phyloP scores from a whole-genome alignment of 2,329 filamentous ascomycete species.

The Stagonosporopsis vannaccii region DNA sequence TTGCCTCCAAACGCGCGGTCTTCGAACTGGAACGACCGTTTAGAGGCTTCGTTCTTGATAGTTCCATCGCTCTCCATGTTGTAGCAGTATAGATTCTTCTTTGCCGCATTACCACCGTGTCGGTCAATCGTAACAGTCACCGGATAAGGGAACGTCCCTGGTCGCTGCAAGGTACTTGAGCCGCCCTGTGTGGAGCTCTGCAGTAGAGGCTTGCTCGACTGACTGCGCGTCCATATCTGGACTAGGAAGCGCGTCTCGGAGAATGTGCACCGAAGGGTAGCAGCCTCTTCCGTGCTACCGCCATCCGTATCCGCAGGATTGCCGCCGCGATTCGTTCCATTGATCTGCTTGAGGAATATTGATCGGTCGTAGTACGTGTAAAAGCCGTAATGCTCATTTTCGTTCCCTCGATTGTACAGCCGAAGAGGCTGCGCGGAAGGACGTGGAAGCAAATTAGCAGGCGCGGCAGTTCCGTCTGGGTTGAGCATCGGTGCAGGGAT shows the following conservation, averaged over 20 bases:
- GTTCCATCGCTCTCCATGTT: conserved; percentile 58
- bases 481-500: conserved; percentile 71
- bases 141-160: conserved; percentile 68
- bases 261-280: conserved; percentile 63
- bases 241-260: conserved; percentile 67
- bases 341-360: conserved; percentile 76
- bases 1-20: conserved; percentile 59
- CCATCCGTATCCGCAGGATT: conserved; percentile 58
- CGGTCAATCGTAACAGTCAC: conserved; percentile 67
- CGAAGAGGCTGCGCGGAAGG: conserved; percentile 77
- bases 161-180: conserved; percentile 56
- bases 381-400: conserved; percentile 90
- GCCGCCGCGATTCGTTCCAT: conserved; percentile 52
- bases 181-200: conserved; percentile 39
- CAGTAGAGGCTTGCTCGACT: conserved; percentile 48
- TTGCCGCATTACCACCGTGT: conserved; percentile 61
- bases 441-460: conserved; percentile 75
- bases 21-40: conserved; percentile 61
- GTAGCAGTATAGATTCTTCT: conserved; percentile 69
- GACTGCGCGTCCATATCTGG: conserved; percentile 66
- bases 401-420: conserved; percentile 81
- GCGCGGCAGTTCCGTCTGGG: conserved; percentile 73
- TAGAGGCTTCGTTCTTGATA: conserved; percentile 48
- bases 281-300: conserved; percentile 56
- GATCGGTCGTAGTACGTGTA: conserved; percentile 91